Base-by-base conservation (phyloP, 306 rosid species). In the Purshia tridentata region DNA sequence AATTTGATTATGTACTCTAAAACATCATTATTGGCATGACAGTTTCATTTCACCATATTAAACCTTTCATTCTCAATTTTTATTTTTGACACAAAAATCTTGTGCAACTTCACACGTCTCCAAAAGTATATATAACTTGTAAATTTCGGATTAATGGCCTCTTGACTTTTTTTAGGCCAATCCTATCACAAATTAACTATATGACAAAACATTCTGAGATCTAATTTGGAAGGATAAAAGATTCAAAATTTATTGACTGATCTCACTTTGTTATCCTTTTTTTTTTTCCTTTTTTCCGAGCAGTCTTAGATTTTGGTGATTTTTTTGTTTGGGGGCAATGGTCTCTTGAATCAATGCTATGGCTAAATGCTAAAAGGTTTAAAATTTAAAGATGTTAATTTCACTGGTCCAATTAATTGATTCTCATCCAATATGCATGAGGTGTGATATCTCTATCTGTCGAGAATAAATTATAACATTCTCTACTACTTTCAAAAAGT, bases 21-120 rank as follows among this genome's bases (percentile, higher is more conserved):
- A 39, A 4, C 22, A 55, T 13, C 42, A 40, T 70, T 35, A 55
- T 44, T 55, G 5, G 65, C 55, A 19, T 44, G 75, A 71, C n/a
- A 56, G 55, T 44, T 35, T 37, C 75, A 71, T 44, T 42, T 71
- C 75, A 71, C 75, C 75, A 55, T 55, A 44, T 22, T 57, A 15
- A 13, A 15, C 65, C 63, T 6, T 54, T 57, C 44, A 56, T 56
- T 55, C 48, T 56, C 10, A 55, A 56, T 14, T 22, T 44, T 3
- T 6, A 11, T 20, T 69, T 22, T 51, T 2, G n/a, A 20, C 47
- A 41, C 3, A 11, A 14, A 22, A 44, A 10, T 71, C 46, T 45
- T 45, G 29, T 45, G 29, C 66, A 56, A 57, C 9, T 23, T 71
- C 29, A 70, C 61, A 39, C 74, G 53, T 71, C 56, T 45, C 22